Evolutionary conservation across 495 filamentous ascomycete species (phyloP), one percentile per base, ranked within the genome.

Genomic region (Sabuloglossum arenarium): DNA sequence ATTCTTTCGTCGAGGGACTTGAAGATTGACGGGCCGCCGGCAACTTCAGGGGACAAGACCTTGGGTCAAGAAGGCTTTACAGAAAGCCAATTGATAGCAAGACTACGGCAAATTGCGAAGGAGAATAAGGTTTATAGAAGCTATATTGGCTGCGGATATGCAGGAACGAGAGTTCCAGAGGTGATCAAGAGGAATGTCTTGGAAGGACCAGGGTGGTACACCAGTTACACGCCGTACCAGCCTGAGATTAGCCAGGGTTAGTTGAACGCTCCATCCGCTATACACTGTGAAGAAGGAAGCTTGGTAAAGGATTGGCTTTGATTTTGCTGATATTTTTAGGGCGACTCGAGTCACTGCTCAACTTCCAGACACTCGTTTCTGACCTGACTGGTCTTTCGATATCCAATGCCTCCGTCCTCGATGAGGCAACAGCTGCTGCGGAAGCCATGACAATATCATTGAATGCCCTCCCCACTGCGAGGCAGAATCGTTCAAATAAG

Each of bases 211-310:
- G 93, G 82, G 16, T 98, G 91, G 91, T 98, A 98, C 69, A 98
- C 91, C 42, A 96, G 89, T 66, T 98, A 98, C 65, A 97, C 91
- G 0, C 91, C 91, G 27, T 98, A 98, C 68, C 91, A 98, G 67
- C 89, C 91, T 1, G 91, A 98, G 70, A 97, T 98, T 72, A 94
- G 87, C 63, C 91, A 98, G 68, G 91, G 74, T 51, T 27, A 4
- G 47, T 19, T 51, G 39, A 43, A 21, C 39, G 21, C n/a, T 23
- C 21, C 39, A 21, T 10, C 39, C 12, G 19, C 12, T 3, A 4
- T 23, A 21, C 1, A 1, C n/a, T 53, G 42, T 62, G 55, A 4
- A 29, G 24, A 29, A 8, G 19, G 3, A 23, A 14, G 24, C 9
- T 47, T 47, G 24, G 45, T 5, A 47, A 47, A 14, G 45, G 21